A percentile compares a stretch with the other conserved stretches of the same genome.
These are phyloP conservation scores for Alternaria incomplexa DNA, from an alignment of 2,329 filamentous ascomycete genomes.

Conservation along the genomic window DNA sequence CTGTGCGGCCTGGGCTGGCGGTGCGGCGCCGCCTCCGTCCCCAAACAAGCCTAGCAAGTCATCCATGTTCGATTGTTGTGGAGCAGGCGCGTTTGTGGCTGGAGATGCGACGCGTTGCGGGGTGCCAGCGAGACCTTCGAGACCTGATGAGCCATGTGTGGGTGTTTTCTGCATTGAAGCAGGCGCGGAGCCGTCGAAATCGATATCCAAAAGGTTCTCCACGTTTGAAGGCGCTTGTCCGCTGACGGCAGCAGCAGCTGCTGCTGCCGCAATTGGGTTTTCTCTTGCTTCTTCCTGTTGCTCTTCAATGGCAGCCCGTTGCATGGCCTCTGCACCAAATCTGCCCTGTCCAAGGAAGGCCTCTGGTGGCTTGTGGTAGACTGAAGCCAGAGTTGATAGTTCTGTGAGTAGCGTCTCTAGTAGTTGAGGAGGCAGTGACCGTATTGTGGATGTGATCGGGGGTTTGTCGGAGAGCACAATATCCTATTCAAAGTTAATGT, in stretches of 20 bases:
- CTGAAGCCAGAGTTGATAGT: conserved; percentile 91
- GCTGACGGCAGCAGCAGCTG: conserved; percentile 67
- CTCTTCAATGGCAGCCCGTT: conserved; percentile 95
- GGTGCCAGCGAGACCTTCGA: conserved; percentile 66
- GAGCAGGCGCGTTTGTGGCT: conserved; percentile 50
- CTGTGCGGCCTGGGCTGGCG: conserved; percentile 40
- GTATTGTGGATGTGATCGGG: conserved; percentile 92
- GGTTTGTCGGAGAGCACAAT: conserved; percentile 95
- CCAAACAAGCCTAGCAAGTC: conserved; percentile 78
- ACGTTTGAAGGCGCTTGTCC: conserved; percentile 73
- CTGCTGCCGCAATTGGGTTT: conserved; percentile 89
- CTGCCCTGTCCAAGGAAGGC: conserved; percentile 97
- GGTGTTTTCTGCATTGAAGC: conserved; percentile 78
- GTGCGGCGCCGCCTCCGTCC: conserved; percentile 43
- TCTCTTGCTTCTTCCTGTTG: conserved; percentile 90
- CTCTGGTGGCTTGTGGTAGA: conserved; percentile 98
- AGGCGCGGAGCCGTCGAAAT: conserved; percentile 91
- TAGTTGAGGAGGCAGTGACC: conserved; percentile 79
- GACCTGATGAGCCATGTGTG: conserved; percentile 54
- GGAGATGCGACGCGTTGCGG: conserved; percentile 74
- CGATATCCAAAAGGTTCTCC: conserved; percentile 94
- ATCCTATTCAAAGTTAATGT: conserved; percentile 56
- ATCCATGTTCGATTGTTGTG: conserved; percentile 69
- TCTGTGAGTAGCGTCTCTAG: conserved; percentile 90
- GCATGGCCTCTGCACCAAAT: conserved; percentile 91